Conservation (phyloP, 192 early-diverging fungal genomes). For the Dissophora globulifera region DNA sequence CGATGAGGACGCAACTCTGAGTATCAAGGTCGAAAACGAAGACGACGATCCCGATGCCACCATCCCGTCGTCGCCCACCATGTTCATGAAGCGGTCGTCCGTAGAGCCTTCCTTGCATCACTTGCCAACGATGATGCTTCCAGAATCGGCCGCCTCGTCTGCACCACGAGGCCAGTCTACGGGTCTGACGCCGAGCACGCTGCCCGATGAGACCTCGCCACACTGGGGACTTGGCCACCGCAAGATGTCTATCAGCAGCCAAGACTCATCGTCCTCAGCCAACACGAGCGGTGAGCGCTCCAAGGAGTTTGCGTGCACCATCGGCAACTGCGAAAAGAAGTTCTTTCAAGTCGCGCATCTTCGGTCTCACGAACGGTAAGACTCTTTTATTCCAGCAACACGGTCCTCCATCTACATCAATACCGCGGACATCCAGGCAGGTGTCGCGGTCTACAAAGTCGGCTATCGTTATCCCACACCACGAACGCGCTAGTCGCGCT, state of each 20-base stretch:
- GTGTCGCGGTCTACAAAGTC: background rate
- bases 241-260: conserved; percentile 50
- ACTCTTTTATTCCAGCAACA: background rate
- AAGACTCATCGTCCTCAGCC: conserved; percentile 34
- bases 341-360: conserved; percentile 79
- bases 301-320: conserved; percentile 55
- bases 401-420: no score
- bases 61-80: conserved; percentile 41
- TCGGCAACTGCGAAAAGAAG: conserved; percentile 67
- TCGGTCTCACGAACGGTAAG: conserved; percentile 72
- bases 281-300: conserved; percentile 17
- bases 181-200: conserved; percentile 20
- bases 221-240: background rate
- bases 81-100: conserved; percentile 41
- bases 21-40: background rate
- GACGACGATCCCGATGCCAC: conserved; percentile 52
- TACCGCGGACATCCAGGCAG: no score
- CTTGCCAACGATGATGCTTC: conserved; percentile 31
- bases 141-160: conserved; percentile 21
- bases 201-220: background rate
- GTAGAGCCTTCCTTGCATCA: conserved; percentile 29
- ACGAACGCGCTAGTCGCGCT: no score
- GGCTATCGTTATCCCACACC: no score
- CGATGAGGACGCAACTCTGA: background rate
- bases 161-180: background rate